Base-by-base conservation (phyloP, 345 rosid species). In the Alliaria petiolata region DNA sequence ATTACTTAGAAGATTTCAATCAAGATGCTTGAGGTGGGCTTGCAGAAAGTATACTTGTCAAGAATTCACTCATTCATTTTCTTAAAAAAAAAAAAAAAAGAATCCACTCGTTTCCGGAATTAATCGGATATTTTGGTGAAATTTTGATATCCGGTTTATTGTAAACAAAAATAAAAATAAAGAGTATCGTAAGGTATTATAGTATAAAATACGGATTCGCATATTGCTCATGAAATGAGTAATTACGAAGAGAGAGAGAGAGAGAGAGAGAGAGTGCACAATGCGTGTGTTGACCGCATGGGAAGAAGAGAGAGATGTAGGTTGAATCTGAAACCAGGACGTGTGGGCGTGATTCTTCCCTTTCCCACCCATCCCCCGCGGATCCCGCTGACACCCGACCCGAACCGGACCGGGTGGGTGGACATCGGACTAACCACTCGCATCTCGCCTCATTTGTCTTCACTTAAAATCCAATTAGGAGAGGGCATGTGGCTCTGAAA, bases 281-380 rank as follows among this genome's bases (percentile, higher is more conserved):
- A 28, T 28, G 66, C 59, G 62, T 80, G 72, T 63, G 78, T 84
- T 82, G 87, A 84, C 76, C 80, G 82, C 84, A 83, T 83, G 87
- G 87, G 78, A 74, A 74, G 74, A 36, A 71, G 50, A 83, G 87
- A 59, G 81, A 46, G 65, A 54, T 73, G 73, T 36, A 75, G 53
- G 82, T 69, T 80, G 92, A 79, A 83, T 73, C 61, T 55, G 81
- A 78, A 83, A 85, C 86, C 81, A 68, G 8, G 68, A 78, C 76
- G 83, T 81, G 86, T 85, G 89, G 92, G 85, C 86, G 69, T 85
- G 80, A 84, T 49, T 57, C 58, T 34, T 20, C 62, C 68, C 35
- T 58, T 70, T 50, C 61, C 11, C 70, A 71, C 75, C 75, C 75
- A 62, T 62, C 65, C 59, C 71, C 82, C 80, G 75, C 70, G 82